Evolutionary conservation across 2,329 filamentous ascomycete genomes (phyloP).

Genomic region (Ascochyta koolunga): DNA sequence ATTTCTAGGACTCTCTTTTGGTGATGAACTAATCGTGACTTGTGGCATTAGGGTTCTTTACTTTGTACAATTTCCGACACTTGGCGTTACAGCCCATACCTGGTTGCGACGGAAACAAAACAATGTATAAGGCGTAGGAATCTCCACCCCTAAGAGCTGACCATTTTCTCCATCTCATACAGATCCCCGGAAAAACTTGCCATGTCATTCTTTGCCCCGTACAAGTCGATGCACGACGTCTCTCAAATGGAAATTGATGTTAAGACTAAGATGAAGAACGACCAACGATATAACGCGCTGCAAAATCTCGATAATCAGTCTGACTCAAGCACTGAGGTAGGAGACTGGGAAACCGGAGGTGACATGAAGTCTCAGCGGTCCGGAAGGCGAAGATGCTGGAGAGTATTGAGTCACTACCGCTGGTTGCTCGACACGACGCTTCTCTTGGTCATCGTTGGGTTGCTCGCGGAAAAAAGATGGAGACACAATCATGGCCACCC

Average conservation of each 20-base stretch:
- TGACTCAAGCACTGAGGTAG: conserved; percentile 40
- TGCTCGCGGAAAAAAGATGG: conserved; percentile 37
- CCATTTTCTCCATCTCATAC: too few species aligned
- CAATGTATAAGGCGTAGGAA: background rate
- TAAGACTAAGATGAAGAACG: conserved; percentile 22
- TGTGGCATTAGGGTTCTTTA: background rate
- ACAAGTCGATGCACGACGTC: conserved; percentile 23
- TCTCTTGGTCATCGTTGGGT: conserved; percentile 35
- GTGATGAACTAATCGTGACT: too few species aligned
- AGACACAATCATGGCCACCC: conserved; percentile 12
- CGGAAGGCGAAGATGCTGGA: conserved; percentile 21
- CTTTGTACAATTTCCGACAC: conserved; percentile 18
- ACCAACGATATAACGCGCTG: conserved; percentile 34
- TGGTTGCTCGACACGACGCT: conserved; percentile 40
- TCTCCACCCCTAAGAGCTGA: background rate
- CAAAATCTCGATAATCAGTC: conserved; percentile 26
- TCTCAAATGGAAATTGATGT: conserved; percentile 13
- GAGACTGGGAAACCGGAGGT: conserved; percentile 29
- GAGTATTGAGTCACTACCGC: conserved; percentile 21
- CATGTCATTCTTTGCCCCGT: conserved; percentile 17
- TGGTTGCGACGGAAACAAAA: conserved; percentile 20
- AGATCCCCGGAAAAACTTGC: background rate
- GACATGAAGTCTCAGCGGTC: conserved; percentile 4
- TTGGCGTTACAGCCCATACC: conserved; percentile 36
- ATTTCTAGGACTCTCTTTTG: background rate